phyloP scores from a whole-genome alignment of 768 basidiomycete genomes.

The Pleurotus pulmonarius region DNA sequence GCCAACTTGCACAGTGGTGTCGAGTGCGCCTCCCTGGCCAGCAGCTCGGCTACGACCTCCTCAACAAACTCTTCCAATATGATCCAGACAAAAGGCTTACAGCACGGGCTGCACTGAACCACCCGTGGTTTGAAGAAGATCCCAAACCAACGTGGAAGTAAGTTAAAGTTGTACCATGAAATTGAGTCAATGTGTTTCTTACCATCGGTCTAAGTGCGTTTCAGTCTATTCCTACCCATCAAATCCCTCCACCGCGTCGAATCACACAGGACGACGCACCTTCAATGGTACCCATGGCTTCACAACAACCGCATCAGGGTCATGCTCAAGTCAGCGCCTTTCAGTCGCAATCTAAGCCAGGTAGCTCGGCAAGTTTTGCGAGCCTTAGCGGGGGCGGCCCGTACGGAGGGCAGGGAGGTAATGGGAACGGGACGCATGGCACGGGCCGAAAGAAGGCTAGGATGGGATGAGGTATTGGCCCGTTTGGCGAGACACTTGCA shows the following conservation, averaged over 20 bases:
- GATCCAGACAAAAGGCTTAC: conserved; percentile 87
- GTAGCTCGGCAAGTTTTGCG: conserved; percentile 60
- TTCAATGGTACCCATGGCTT: conserved; percentile 71
- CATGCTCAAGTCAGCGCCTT: conserved; percentile 40
- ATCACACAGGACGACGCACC: conserved; percentile 93
- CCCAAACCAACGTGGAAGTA: conserved; percentile 85
- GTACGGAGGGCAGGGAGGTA: conserved; percentile 30
- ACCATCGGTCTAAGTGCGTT: conserved; percentile 56
- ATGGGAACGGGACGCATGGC: conserved; percentile 28
- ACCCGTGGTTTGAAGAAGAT: conserved; percentile 92
- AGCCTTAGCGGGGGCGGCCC: conserved; percentile 55
- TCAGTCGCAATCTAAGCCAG: conserved; percentile 55
- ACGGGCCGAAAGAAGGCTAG: conserved; percentile 59
- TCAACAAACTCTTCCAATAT: conserved; percentile 84
- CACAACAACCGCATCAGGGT: conserved; percentile 41
- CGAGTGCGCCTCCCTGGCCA: conserved; percentile 46
- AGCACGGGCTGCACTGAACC: conserved; percentile 74
- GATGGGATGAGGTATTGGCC: conserved; percentile 32
- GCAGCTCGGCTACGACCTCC: conserved; percentile 69
- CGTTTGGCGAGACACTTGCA: neutral
- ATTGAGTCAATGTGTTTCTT: neutral
- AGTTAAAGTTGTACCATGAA: conserved; percentile 26
- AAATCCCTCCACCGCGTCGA: conserved; percentile 80
- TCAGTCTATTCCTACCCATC: conserved; percentile 53
- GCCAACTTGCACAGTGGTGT: conserved; percentile 78